phyloP scores from a whole-genome alignment of 495 filamentous ascomycete genomes.

The Podospora pseudopauciseta region DNA sequence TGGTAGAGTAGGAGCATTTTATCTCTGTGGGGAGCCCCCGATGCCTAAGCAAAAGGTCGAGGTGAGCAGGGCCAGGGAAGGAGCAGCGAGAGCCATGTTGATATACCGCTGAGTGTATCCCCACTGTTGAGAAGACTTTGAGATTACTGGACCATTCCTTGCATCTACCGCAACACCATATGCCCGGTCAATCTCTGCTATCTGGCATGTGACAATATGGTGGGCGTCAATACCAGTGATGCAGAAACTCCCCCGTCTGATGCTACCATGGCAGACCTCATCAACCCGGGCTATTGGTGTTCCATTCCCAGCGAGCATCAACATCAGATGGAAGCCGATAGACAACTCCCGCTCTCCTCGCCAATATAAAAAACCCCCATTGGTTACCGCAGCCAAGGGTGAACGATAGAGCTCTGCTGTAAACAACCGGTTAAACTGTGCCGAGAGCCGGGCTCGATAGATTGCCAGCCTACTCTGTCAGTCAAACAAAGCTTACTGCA shows the following conservation, averaged over 20 bases:
- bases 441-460: neutral
- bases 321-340: neutral
- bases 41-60: no score
- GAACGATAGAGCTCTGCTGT: neutral
- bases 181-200: neutral
- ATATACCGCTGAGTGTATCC: no score
- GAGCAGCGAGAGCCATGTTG: no score
- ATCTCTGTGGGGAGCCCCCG: no score
- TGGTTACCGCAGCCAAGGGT: neutral
- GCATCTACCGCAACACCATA: neutral
- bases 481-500: neutral
- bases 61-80: no score
- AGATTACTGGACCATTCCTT: neutral
- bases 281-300: neutral
- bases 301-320: neutral
- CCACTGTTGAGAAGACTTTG: neutral
- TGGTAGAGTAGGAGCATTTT: neutral
- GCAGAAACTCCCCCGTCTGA: neutral
- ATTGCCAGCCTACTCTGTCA: neutral
- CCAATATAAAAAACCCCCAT: no score
- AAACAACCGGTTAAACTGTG: neutral
- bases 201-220: neutral
- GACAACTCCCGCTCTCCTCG: neutral
- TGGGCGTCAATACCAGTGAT: neutral
- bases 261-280: neutral